phyloP scores from a whole-genome alignment of 1,284 basidiomycete species.

The Papiliotrema nemorosa region DNA sequence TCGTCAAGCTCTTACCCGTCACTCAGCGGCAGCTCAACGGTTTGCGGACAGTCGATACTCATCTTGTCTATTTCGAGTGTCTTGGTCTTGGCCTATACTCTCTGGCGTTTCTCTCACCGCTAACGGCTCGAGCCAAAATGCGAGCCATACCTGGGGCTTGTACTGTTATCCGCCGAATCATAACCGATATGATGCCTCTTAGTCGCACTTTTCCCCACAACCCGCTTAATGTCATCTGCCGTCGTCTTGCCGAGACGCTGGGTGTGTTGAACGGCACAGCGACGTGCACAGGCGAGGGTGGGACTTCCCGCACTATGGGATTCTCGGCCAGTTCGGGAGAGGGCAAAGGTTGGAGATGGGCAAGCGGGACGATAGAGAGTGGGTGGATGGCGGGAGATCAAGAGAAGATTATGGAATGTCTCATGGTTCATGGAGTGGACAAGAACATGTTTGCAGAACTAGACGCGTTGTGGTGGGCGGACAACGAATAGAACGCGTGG shows the following conservation, averaged over 20 bases:
- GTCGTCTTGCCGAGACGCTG: conserved; percentile 76
- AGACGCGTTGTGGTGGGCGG: conserved; percentile 35
- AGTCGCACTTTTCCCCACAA: conserved; percentile 54
- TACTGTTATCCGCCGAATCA: conserved; percentile 49
- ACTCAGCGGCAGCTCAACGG: conserved; percentile 67
- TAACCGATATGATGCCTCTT: conserved; percentile 41
- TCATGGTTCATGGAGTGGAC: conserved; percentile 29
- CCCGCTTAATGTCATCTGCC: conserved; percentile 62
- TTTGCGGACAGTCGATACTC: conserved; percentile 57
- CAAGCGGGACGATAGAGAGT: conserved; percentile 63
- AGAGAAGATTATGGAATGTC: conserved; percentile 53
- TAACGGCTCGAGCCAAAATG: conserved; percentile 65
- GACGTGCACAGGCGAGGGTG: conserved; percentile 18
- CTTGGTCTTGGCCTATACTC: conserved; percentile 77
- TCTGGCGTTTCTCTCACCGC: conserved; percentile 76
- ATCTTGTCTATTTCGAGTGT: conserved; percentile 77
- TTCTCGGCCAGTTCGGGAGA: conserved; percentile 57
- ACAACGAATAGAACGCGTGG: background rate
- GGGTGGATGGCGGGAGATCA: conserved; percentile 71
- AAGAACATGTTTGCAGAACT: conserved; percentile 35
- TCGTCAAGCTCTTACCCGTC: conserved; percentile 79
- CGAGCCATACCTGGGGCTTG: conserved; percentile 53
- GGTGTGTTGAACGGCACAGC: conserved; percentile 70
- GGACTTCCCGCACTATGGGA: conserved; percentile 52
- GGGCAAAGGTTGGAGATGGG: conserved; percentile 73